These are phyloP conservation scores for Teunomyces panamensis DNA, from an alignment of 805 yeast species.

Conservation along the genomic window DNA sequence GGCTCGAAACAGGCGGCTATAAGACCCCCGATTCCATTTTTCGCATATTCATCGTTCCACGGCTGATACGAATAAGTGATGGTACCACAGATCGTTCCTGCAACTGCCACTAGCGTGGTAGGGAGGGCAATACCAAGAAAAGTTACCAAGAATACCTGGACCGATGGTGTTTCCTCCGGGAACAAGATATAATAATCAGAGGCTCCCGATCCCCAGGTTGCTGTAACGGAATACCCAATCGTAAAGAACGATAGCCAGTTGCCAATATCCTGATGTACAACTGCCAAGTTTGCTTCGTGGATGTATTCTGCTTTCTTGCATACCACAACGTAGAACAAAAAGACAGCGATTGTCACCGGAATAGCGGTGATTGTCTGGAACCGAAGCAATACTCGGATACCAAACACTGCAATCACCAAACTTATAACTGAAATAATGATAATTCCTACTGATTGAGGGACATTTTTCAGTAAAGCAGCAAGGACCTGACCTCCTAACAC, in stretches of 20 bases:
- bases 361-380: constrained; percentile 28
- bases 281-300: constrained; percentile 13
- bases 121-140: constrained; percentile 41
- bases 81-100: constrained; percentile 70
- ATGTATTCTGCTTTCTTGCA: constrained; percentile 20
- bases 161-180: constrained; percentile 26
- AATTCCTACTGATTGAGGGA: constrained; percentile 30
- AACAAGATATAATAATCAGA: constrained; percentile 33
- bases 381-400: constrained; percentile 27
- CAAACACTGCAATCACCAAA: constrained; percentile 30
- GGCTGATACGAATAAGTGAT: constrained; percentile 56
- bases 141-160: constrained; percentile 26
- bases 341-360: constrained; percentile 27
- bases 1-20: constrained; percentile 58
- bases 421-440: constrained; percentile 25
- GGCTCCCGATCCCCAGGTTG: constrained; percentile 36
- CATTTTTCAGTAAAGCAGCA: constrained; percentile 21
- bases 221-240: constrained; percentile 33
- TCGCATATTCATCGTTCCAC: constrained; percentile 57
- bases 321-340: constrained; percentile 31
- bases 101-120: constrained; percentile 69
- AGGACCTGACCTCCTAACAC: constrained; percentile 37
- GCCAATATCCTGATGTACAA: constrained; percentile 17
- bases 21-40: constrained; percentile 73
- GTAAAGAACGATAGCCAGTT: constrained; percentile 36